Conservation (phyloP, 352 stramenopile genomes). For the Elongisporangium senticosum region DNA sequence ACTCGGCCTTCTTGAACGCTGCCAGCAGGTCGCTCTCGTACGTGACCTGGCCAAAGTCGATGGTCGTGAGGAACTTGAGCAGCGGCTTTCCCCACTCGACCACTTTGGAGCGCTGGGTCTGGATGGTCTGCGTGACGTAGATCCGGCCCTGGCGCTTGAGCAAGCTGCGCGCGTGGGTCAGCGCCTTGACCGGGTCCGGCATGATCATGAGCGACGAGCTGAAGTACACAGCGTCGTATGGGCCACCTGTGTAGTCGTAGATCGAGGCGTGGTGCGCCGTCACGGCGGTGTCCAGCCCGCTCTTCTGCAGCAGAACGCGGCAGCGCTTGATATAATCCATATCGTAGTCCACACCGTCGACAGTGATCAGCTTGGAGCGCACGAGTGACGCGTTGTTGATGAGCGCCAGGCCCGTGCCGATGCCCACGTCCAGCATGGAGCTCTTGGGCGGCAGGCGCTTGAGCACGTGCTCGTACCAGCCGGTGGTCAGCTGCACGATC, state of each 20-base stretch:
- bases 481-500: conserved; percentile 84
- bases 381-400: conserved; percentile 62
- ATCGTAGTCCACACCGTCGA: conserved; percentile 90
- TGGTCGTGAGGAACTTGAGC: conserved; percentile 90
- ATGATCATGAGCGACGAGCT: conserved; percentile 91
- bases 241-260: conserved; percentile 64
- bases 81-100: conserved; percentile 81
- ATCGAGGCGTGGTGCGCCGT: conserved; percentile 71
- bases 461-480: conserved; percentile 88
- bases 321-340: conserved; percentile 78
- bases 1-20: conserved; percentile 58
- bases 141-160: conserved; percentile 56
- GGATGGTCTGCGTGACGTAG: conserved; percentile 92
- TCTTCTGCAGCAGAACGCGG: conserved; percentile 32
- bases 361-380: conserved; percentile 52
- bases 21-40: conserved; percentile 72
- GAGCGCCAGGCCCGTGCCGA: conserved; percentile 80
- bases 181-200: conserved; percentile 79
- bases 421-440: conserved; percentile 85
- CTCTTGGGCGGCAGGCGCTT: conserved; percentile 39
- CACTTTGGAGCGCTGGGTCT: conserved; percentile 62
- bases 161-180: conserved; percentile 59
- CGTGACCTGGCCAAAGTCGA: conserved; percentile 90
- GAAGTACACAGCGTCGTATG: conserved; percentile 90
- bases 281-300: conserved; percentile 39